Evolutionary conservation across 768 basidiomycete genomes (phyloP), one percentile per base, ranked within the genome.

Genomic region (Mycena chlorophos): DNA sequence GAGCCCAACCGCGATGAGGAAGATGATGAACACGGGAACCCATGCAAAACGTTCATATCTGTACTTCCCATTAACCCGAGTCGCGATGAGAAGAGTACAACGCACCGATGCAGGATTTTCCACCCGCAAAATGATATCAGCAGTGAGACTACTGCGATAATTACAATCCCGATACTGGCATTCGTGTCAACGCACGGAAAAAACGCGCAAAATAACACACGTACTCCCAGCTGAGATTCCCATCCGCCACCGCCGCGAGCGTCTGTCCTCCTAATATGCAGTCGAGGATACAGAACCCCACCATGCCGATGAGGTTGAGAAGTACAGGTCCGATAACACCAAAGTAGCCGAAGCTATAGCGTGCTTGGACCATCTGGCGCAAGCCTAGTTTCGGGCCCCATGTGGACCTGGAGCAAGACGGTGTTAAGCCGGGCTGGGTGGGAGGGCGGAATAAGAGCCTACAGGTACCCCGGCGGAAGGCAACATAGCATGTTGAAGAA

Each of bases 371-470:
- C 89, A 94, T 91, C 63, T 93, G 91, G 16, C 94, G 80, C 75
- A 94, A 82, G 12, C 94, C 94, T 0, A 90, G 74, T 68, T 85
- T 87, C 0, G 93, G 89, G 17, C 94, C 91, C 82, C 89, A 92
- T 20, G 87, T 90, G 14, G 75, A 65, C 26, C 78, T 78, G 47
- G 3, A 20, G 19, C 13, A 14, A 22, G 49, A 30, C 25, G 53
- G 22, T 3, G 5, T 56, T 61, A 25, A 14, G 46, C 17, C 19
- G 14, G 38, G 16, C 5, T 38, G 31, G 3, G 13, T 16, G 25
- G 17, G 51, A 16, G 20, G 47, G 30, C 8, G 8, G 16, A 22
- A 19, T 4, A 22, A 48, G 16, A 30, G 58, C 71, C 57, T 46
- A 85, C 83, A 88, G 68, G 63, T 88, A 89, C 4, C 85, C 83